Base-by-base conservation (phyloP, 768 basidiomycete genomes). In the Termitomyces titanicus region DNA sequence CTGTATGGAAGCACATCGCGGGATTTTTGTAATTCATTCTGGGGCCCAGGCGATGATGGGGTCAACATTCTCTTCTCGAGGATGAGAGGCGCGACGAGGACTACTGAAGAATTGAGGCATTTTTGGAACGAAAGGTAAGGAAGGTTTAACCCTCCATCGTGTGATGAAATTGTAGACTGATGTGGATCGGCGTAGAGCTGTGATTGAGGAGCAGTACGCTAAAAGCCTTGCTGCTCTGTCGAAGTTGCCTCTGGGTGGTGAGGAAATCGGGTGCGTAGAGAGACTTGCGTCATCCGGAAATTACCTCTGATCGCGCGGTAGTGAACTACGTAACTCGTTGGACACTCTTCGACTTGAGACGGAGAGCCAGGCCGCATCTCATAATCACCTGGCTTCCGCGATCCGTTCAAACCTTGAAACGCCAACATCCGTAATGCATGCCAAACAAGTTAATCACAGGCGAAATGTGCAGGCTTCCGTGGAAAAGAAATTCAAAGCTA, bases 121-220 rank as follows among this genome's bases (percentile, higher is more conserved):
- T 95, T 91, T 65, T 97, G 94, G 92, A 93, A 89, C 64, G 95
- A 98, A 72, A 80, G 95, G 95, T 96, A 60, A 80, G 95, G 95
- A 96, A 60, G 53, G 83, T 73, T 29, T 18, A 17, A 27, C 46
- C 31, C 34, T n/a, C 53, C 46, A 25, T 42, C 33, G 18, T 29
- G 42, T 50, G 53, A 47, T 8, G 29, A 25, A 13, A 15, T 29
- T 34, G 15, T 49, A 11, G 49, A 49, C 47, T 40, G 46, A 59
- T 44, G 38, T 51, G 22, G n/a, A 44, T 47, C 58, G 43, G 42
- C 7, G 40, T 42, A 96, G 96, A 70, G 86, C 90, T 18, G 60
- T 79, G 17, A 95, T 98, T 54, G 94, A 98, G 71, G 94, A 98
- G 64, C 95, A 98, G 39, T 98, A 97, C 66, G 89, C 94, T 3